Evolutionary conservation across 306 rosid species (phyloP).

Genomic region (Begonia peltatifolia): DNA sequence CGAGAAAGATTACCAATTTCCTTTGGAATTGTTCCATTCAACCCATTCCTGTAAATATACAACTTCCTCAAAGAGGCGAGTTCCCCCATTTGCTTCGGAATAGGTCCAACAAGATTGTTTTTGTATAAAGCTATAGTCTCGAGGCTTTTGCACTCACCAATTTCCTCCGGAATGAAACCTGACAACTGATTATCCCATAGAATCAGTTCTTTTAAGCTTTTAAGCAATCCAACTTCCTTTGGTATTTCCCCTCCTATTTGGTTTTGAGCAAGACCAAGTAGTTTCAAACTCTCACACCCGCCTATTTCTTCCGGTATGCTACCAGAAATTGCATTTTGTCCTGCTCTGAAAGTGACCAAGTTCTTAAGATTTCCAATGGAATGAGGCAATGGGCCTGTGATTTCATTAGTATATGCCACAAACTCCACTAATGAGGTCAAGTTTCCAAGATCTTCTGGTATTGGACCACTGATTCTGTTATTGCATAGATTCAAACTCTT

Average conservation of each 20-base stretch:
- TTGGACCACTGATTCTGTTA: slow-evolving; percentile 46
- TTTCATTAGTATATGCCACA: slow-evolving; percentile 62
- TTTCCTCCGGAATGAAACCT: slow-evolving; percentile 69
- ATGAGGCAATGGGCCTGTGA: slow-evolving; percentile 61
- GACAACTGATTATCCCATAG: slow-evolving; percentile 59
- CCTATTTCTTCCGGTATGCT: slow-evolving; percentile 64
- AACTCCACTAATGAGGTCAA: slow-evolving; percentile 55
- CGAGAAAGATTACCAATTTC: slow-evolving; percentile 75
- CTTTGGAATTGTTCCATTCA: slow-evolving; percentile 94
- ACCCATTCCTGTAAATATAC: slow-evolving; percentile 60
- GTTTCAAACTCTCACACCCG: slow-evolving; percentile 42
- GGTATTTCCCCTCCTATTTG: slow-evolving; percentile 61
- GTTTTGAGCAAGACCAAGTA: slow-evolving; percentile 91
- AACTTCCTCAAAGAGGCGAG: slow-evolving; percentile 47
- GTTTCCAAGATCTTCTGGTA: slow-evolving; percentile 69
- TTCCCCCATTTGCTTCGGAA: slow-evolving; percentile 70
- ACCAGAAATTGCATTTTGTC: slow-evolving; percentile 76
- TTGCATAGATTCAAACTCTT: slow-evolving; percentile 60
- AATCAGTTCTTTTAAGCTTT: slow-evolving; percentile 38
- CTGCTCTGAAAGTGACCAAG: slow-evolving; percentile 57
- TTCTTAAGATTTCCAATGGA: slow-evolving; percentile 69
- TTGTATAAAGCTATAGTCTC: slow-evolving; percentile 61
- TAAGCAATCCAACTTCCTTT: slow-evolving; percentile 68
- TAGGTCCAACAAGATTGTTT: slow-evolving; percentile 47
- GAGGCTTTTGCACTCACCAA: slow-evolving; percentile 67